Evolutionary conservation across 192 early-diverging fungal species (phyloP), one percentile per base, ranked within the genome.

Genomic region (Rhizophlyctis rosea): DNA sequence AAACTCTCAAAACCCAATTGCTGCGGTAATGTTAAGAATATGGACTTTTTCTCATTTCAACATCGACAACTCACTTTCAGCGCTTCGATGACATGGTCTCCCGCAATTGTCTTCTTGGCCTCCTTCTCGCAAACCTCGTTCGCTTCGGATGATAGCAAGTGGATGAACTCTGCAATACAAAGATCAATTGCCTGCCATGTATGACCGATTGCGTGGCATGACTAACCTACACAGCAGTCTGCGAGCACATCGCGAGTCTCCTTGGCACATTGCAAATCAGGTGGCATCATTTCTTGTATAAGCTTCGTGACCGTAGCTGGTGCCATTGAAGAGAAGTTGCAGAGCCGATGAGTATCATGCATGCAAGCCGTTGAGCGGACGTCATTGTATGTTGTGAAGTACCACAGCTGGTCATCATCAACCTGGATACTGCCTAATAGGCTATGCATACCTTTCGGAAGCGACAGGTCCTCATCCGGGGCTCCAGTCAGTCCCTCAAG

Each of bases 81-180:
- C 4, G 96, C 91, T 1, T 83, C 61, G 25, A 99, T 77, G 5
- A 99, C 91, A 68, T 99, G 96, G 60, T 99, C 96, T 11, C 93
- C 94, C 0, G 93, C 87, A 63, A 99, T 99, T 7, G 96, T 97
- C 80, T 96, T 99, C 68, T 94, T 94, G 3, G 85, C 75, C 59
- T 95, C 95, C 64, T 95, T 94, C 71, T 99, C 96, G 72, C 94
- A 97, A 33, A 90, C 87, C 56, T 96, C 94, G 72, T 95, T 99
- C 11, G 96, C 92, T 81, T 95, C 87, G 3, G 93, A 90, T 25
- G 95, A 89, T 29, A 98, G 81, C 67, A 98, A 73, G 50, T 98
- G 95, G 44, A 98, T 95, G 64, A 98, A 97, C 73, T 98, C 95
- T 91, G 64, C 14, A 35, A 11, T 4, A 14, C 28, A 65, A 30